Evolutionary conservation across 2,329 filamentous ascomycete genomes (phyloP), one percentile per base, ranked within the genome.

Genomic region (Xylaria sp.): DNA sequence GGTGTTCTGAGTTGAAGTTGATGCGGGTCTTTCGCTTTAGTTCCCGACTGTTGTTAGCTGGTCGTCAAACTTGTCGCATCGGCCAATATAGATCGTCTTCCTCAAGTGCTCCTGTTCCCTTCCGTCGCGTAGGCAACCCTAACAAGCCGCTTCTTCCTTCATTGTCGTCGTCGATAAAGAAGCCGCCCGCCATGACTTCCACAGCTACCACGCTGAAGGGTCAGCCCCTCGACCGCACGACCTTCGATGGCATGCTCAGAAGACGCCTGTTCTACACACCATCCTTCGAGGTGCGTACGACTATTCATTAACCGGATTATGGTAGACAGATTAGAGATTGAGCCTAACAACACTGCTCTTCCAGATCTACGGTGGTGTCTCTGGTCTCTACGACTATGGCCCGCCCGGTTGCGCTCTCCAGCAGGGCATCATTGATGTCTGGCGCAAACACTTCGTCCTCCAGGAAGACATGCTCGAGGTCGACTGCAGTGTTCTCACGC

Each of bases 401-500:
- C 92, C 92, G 35, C 90, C 92, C 37, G 91, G 92, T 66, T 92
- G 89, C 76, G 84, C 90, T 53, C 83, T 96, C 61, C 89, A 95
- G 76, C 87, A 90, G 70, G 93, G 94, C 77, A 88, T 97, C 68
- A 80, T 96, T 73, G 91, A 95, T 73, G 73, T 86, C 65, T 97
- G 92, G 92, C 84, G 91, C 74, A 95, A 95, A 76, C 92, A 96
- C 78, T 96, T 96, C 73, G 86, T 96, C 63, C 81, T 95, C 60
- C 88, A 92, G 79, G 92, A 96, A 79, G 90, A 96, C 73, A 96
- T 96, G 91, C 85, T 96, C 67, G 91, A 96, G 79, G 86, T 96
- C 66, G 92, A 96, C 78, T 96, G 91, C 79, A 94, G 90, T 46
- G 94, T 93, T 77, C 77, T 99, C 72, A 99, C 94, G 47, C 94